A percentile compares a stretch with the other conserved stretches of the same genome.
These are phyloP conservation scores for Dujonia santamariae DNA, from an alignment of 1,139 yeast species.

Conservation along the genomic window DNA sequence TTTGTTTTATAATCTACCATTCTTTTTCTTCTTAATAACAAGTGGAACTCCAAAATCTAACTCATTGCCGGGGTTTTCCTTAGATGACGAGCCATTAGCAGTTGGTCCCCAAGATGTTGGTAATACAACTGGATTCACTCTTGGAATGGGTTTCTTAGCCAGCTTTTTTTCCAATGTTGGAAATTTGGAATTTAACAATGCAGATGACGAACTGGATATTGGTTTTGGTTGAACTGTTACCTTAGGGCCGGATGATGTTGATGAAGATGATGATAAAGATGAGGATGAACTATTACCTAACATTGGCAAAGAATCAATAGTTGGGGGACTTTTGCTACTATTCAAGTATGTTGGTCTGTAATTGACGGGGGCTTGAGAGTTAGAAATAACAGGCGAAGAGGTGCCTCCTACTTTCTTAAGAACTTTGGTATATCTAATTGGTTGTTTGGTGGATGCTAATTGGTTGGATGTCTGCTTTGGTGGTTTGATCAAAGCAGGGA, in stretches of 20 bases:
- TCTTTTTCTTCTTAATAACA: slow-evolving; percentile 5
- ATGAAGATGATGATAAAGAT: slow-evolving; percentile 7
- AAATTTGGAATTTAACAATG: slow-evolving; percentile 24
- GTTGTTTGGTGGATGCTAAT: slow-evolving; percentile 18
- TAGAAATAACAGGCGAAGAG: slow-evolving; percentile 13
- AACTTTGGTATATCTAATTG: slow-evolving; percentile 43
- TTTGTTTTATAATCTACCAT: too few relatives aligned
- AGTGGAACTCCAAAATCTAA: slow-evolving; percentile 8
- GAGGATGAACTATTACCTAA: slow-evolving; percentile 12
- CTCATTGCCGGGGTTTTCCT: slow-evolving; percentile 1
- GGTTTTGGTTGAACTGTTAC: slow-evolving; percentile 1
- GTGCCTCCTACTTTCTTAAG: slow-evolving; percentile 21
- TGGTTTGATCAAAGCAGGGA: slow-evolving; percentile 43
- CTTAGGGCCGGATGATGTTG: slow-evolving; percentile 11
- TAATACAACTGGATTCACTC: slow-evolving; percentile 31
- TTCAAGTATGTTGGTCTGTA: slow-evolving; percentile 34
- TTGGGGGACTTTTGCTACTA: slow-evolving; percentile 13
- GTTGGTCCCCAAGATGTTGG: slow-evolving; percentile 8
- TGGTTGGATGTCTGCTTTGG: slow-evolving; percentile 25
- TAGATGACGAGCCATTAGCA: background rate
- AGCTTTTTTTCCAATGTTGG: slow-evolving; percentile 40
- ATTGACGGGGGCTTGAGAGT: slow-evolving; percentile 18
- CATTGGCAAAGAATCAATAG: slow-evolving; percentile 16
- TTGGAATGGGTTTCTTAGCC: slow-evolving; percentile 33
- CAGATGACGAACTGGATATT: slow-evolving; percentile 1